A percentile compares a stretch with the other conserved stretches of the same genome.
Evolutionary conservation across 345 rosid species (phyloP).

Genomic region (Brassica carinata): DNA sequence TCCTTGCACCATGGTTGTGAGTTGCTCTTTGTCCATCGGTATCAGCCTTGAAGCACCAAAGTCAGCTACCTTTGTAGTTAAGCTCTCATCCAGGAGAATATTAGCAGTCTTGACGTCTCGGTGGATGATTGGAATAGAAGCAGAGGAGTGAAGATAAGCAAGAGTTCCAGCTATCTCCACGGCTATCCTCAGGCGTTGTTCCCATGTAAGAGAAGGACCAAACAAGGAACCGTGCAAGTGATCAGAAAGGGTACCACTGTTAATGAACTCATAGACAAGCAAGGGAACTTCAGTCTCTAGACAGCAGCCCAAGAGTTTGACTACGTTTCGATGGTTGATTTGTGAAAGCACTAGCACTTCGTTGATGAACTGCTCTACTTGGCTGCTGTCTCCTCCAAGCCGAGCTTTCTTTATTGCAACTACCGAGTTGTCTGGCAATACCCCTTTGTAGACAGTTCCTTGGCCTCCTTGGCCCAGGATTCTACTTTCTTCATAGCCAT

Average conservation of each 20-base stretch:
- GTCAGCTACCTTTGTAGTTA: background rate
- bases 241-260: background rate
- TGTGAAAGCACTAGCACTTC: constrained; percentile 54
- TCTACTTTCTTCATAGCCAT: constrained; percentile 29
- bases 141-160: background rate
- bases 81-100: background rate
- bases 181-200: background rate
- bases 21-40: background rate
- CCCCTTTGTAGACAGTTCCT: constrained; percentile 47
- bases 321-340: constrained; percentile 39
- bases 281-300: background rate
- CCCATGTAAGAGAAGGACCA: background rate
- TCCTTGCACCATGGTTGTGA: background rate
- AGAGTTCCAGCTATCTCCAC: background rate
- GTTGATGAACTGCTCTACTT: constrained; percentile 45
- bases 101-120: background rate
- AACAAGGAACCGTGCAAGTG: background rate
- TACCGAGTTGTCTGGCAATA: constrained; percentile 18
- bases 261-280: background rate
- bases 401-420: constrained; percentile 45
- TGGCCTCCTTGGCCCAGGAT: constrained; percentile 43
- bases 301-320: background rate
- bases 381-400: constrained; percentile 30
- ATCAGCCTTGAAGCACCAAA: background rate
- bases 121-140: background rate